Evolutionary conservation across 176 grass and related monocot species (phyloP), one percentile per base, ranked within the genome.

Genomic region (Paspalum notatum): DNA sequence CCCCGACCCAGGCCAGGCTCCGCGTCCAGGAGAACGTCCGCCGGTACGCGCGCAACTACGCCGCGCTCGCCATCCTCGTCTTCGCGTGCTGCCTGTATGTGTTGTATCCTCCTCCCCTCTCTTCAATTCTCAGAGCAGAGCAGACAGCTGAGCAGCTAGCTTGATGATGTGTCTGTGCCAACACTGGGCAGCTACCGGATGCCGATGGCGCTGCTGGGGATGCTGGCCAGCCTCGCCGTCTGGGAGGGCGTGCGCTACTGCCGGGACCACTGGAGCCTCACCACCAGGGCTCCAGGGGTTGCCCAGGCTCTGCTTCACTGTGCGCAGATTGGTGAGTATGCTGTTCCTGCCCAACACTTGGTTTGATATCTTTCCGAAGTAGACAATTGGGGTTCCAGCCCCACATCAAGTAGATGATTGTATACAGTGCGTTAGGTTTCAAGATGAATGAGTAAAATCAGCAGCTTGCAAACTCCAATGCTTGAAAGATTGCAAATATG

Each of bases 21-120:
- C 86, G 95, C 22, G 88, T 94, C 56, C 95, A 98, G 82, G 95
- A 98, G 90, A 98, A 98, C 76, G 90, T 98, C 58, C 87, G 95
- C 16, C 87, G 82, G 50, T 94, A 98, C 65, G 92, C 86, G 43
- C 88, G 85, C 77, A 98, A 98, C 85, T 98, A 98, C 45, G 86
- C 89, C 26, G 79, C 85, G 49, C 90, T 98, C 22, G 61, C 86
- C 32, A 67, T 94, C 60, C 72, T 98, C 66, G 50, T 98, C 85
- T 92, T 98, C 77, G 86, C 90, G 6, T 98, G 95, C 83, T 92
- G 89, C 87, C 61, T 98, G 95, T 98, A 63, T 53, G 75, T 81
- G 12, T 13, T 4, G 32, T 18, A 20, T 74, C 62, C 51, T 42
- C 11, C 80, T 38, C 10, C 40, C 10, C 26, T 42, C 17, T 74